Evolutionary conservation across 2,329 filamentous ascomycete genomes (phyloP).

Genomic region (Dothistroma pini): DNA sequence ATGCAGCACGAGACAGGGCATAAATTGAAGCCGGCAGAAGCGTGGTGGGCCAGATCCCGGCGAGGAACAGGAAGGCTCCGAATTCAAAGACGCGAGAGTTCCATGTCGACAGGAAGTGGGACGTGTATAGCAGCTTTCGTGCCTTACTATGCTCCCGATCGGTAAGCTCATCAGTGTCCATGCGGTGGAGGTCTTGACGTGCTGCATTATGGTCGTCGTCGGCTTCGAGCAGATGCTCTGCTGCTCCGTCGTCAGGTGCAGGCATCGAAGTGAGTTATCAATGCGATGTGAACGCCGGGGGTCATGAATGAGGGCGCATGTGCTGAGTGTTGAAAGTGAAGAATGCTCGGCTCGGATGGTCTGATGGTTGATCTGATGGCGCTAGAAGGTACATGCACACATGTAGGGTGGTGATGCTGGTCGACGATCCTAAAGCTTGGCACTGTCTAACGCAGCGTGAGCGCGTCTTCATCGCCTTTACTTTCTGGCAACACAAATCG

Average conservation of each 20-base stretch:
- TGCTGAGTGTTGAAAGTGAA: not conserved
- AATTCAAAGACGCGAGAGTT: conserved; percentile 50
- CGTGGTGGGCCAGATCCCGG: conserved; percentile 49
- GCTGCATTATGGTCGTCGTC: not conserved
- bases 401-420: not conserved
- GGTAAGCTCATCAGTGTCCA: not conserved
- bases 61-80: conserved; percentile 48
- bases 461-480: not conserved
- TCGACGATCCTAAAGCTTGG: not conserved
- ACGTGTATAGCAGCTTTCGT: conserved; percentile 39
- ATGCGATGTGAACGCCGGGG: not conserved
- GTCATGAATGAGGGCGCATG: not conserved
- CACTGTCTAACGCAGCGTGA: not conserved
- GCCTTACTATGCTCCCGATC: not conserved
- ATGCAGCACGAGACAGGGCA: conserved; percentile 56
- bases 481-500: not conserved
- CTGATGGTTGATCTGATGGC: not conserved
- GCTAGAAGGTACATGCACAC: not conserved
- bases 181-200: not conserved
- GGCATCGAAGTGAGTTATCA: not conserved
- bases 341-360: not conserved
- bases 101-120: conserved; percentile 49
- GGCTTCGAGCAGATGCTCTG: conserved; percentile 2
- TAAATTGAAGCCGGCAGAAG: conserved; percentile 67
- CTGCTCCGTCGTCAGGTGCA: not conserved